Base-by-base conservation (phyloP, 129 eudicot species). In the Smallanthus sonchifolius region DNA sequence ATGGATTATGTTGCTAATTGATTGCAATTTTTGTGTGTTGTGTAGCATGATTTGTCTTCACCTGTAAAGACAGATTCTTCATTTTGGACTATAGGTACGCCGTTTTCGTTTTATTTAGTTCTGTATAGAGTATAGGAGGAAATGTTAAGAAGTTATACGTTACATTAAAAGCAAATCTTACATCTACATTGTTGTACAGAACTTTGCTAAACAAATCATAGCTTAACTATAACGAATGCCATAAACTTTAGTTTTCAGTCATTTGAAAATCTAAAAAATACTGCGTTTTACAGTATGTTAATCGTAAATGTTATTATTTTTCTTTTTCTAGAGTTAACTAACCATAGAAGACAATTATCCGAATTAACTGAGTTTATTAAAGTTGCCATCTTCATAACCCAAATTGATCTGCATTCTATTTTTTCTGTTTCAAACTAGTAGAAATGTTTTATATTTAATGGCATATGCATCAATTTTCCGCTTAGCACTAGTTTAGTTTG, bases 1-100 rank as follows among this genome's bases (percentile, higher is more conserved):
- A 32, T 48, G 68, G 39, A 40, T 62, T 80, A 42, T 48, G 5
- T 75, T 72, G 62, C 63, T 40, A 24, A 65, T 68, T 56, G 34
- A 36, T 61, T 65, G 35, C 51, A 13, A 67, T 2, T 62, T 28
- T 35, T 71, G 73, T 72, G 77, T 17, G 14, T 40, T 48, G 4
- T 78, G 81, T 88, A 94, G 99, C 96, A 94, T 84, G 93, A 94
- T 76, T 83, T 94, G 76, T 77, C 83, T 71, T 76, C 76, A 49
- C 87, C 96, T 52, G 96, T 86, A 59, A 94, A 91, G 86, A 91
- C 97, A 2, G 97, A 91, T 77, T 88, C 86, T 63, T 91, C 91
- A 1, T 94, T 86, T 65, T 94, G 99, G 99, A 94, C 99, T 67
- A 79, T 94, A 32, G 99, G 99, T 94, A 85, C 11, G 62, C 51